A percentile compares a stretch with the other conserved stretches of the same genome.
Conservation (phyloP, 345 rosid species). For the Eucalyptus pauciflora region DNA sequence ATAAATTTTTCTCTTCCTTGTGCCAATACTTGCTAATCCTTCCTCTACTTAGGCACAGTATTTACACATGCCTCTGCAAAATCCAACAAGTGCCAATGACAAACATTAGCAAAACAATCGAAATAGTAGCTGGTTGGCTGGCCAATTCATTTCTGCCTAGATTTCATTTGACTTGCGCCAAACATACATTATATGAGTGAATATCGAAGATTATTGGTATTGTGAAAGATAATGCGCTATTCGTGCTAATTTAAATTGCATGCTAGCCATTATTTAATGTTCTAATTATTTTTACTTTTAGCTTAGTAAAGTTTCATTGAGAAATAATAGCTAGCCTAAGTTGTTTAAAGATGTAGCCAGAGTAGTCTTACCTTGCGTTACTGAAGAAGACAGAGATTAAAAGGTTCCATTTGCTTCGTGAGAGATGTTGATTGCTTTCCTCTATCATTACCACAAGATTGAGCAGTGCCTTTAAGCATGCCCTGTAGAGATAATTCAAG, state of each 20-base stretch:
- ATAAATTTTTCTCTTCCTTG: neutral
- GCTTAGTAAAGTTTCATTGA: neutral
- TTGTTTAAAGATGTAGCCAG: neutral
- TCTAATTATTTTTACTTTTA: neutral
- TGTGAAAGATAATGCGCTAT: neutral
- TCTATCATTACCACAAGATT: neutral
- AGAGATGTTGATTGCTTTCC: neutral
- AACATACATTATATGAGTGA: neutral
- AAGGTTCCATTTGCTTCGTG: slow-evolving; percentile 13
- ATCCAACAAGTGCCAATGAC: neutral
- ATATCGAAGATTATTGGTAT: neutral
- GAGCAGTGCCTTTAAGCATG: neutral
- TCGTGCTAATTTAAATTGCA: neutral
- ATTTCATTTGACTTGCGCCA: neutral
- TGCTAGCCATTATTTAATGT: neutral
- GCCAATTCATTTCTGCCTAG: neutral
- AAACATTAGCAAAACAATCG: neutral
- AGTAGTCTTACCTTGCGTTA: slow-evolving; percentile 34
- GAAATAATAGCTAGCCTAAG: neutral
- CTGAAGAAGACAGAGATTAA: slow-evolving; percentile 51
- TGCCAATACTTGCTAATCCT: neutral
- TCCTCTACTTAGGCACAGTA: neutral
- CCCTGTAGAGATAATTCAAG: too few species aligned
- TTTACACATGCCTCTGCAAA: neutral
- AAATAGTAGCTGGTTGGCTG: neutral